phyloP scores from a whole-genome alignment of 2,329 filamentous ascomycete species.

The Paraphoma sp. region DNA sequence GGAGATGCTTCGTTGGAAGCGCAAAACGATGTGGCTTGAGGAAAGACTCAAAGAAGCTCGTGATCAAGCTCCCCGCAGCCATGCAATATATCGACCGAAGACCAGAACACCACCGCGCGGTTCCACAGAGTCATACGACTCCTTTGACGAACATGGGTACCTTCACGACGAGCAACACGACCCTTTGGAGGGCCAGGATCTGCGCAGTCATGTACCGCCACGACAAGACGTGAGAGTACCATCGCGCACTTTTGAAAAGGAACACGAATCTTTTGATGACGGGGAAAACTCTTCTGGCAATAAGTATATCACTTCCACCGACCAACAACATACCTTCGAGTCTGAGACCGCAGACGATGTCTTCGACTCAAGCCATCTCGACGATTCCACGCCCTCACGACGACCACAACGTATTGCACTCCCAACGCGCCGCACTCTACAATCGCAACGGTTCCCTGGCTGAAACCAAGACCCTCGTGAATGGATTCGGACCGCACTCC shows the following conservation, averaged over 20 bases:
- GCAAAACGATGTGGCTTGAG: slow-evolving; percentile 10
- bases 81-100: neutral
- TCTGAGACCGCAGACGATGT: neutral
- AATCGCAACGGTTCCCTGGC: neutral
- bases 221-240: too few species aligned
- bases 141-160: too few species aligned
- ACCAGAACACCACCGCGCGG: neutral
- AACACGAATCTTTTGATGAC: too few species aligned
- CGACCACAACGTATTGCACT: neutral
- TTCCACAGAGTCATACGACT: too few species aligned
- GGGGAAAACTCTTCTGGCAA: too few species aligned
- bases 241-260: too few species aligned
- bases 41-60: slow-evolving; percentile 1
- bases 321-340: too few species aligned
- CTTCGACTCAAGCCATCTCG: neutral
- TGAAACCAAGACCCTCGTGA: neutral
- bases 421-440: neutral
- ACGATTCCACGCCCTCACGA: neutral
- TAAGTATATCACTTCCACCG: too few species aligned
- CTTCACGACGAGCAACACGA: too few species aligned
- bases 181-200: too few species aligned
- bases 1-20: slow-evolving; percentile 15
- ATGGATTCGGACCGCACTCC: too few species aligned
- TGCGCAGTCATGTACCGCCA: too few species aligned
- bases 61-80: neutral